Evolutionary conservation across 1,284 basidiomycete genomes (phyloP), one percentile per base, ranked within the genome.

Genomic region (Stereum hirsutum): DNA sequence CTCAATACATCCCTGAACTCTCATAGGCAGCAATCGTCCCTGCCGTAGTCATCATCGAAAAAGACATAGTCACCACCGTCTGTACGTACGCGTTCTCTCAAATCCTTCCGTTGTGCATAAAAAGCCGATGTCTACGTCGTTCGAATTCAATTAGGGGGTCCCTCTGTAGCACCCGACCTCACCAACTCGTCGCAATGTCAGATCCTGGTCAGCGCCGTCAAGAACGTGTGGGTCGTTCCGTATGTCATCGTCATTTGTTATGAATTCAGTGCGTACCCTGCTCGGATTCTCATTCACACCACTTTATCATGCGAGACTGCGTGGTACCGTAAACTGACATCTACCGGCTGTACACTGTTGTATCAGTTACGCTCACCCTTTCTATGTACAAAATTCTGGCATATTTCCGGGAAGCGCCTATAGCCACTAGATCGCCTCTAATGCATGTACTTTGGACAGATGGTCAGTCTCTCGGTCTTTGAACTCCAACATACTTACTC

Each of bases 381-480:
- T 43, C 49, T 17, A 21, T 49, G 35, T 44, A 43, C 39, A 48
- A 33, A 33, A 28, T 44, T 21, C 0, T 42, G 34, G 31, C 10
- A 24, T 42, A 17, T 10, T 6, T 26, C 28, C 32, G 27, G 11
- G 10, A 0, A 2, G 21, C 34, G 31, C 41, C 27, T 12, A 33
- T 12, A 23, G 24, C 31, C 8, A 25, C 19, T 0, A 41, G 42
- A 23, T 41, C 45, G 20, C 42, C 11, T 10, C 28, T 50, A 20
- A 14, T 51, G 37, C 26, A 46, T 17, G 23, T 37, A 15, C 39
- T 50, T 19, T 50, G 42, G 40, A 23, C 44, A 1, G 49, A 51
- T n/a, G 49, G 49, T 50, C 11, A 6, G 26, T 7, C 20, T 6
- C 21, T 14, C 6, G 1, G 14, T 6, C 15, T 8, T 6, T 34